These are phyloP conservation scores for Clarireedia homoeocarpa DNA, from an alignment of 2,329 filamentous ascomycete species.

Conservation along the genomic window DNA sequence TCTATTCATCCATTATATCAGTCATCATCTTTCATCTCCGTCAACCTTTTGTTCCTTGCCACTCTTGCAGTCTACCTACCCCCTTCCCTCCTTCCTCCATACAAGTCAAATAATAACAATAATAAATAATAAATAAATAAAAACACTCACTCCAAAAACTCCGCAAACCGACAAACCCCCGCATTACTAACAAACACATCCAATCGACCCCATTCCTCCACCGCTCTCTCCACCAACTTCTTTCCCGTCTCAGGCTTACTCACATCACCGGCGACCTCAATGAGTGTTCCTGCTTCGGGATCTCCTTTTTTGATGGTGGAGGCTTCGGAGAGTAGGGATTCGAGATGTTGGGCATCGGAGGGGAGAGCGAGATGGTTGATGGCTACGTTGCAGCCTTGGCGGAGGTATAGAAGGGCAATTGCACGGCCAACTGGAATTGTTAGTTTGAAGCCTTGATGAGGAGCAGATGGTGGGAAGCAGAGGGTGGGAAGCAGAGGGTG, in stretches of 20 bases:
- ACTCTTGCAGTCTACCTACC: background rate
- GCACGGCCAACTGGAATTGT: conserved; percentile 60
- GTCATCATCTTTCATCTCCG: background rate
- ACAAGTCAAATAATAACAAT: background rate
- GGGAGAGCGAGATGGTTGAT: conserved; percentile 68
- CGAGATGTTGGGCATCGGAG: conserved; percentile 43
- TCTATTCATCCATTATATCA: conserved; percentile 28
- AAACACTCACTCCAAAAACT: conserved; percentile 61
- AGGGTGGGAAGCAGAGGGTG: conserved; percentile 46
- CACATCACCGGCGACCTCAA: conserved; percentile 70
- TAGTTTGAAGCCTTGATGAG: conserved; percentile 8
- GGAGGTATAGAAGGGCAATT: conserved; percentile 71
- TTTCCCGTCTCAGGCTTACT: conserved; percentile 64
- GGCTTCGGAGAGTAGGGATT: conserved; percentile 45
- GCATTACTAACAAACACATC: conserved; percentile 85
- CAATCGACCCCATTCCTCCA: conserved; percentile 52
- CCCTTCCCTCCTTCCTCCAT: background rate
- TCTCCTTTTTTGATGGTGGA: conserved; percentile 37
- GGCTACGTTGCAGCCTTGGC: conserved; percentile 69
- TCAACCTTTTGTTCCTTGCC: background rate
- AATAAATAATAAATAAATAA: conserved; percentile 13
- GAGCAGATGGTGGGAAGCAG: conserved; percentile 45
- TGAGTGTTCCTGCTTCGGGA: conserved; percentile 43
- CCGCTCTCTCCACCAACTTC: conserved; percentile 57
- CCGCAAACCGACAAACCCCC: conserved; percentile 79